A percentile compares a stretch with the other conserved stretches of the same genome.
These are phyloP conservation scores for Hypericum perforatum DNA, from an alignment of 345 rosid species.

Conservation along the genomic window DNA sequence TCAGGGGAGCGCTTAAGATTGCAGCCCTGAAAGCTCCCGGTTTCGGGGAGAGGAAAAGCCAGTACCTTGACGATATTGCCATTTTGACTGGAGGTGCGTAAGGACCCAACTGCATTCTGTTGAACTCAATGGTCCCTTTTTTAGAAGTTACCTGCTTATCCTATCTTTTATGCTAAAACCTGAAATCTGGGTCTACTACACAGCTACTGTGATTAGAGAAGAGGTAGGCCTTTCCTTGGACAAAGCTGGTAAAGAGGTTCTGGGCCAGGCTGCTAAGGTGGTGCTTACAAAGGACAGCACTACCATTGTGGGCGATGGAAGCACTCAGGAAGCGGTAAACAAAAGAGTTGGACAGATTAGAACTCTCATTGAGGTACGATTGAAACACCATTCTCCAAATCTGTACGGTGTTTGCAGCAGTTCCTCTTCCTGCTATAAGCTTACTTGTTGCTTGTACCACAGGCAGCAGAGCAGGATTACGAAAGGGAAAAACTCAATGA, in stretches of 20 bases:
- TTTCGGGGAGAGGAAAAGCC: slow-evolving; percentile 47
- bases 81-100: slow-evolving; percentile 72
- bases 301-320: slow-evolving; percentile 94
- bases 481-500: slow-evolving; percentile 90
- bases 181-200: background rate
- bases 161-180: background rate
- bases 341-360: slow-evolving; percentile 86
- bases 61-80: slow-evolving; percentile 97
- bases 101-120: background rate
- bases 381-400: background rate
- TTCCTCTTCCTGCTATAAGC: background rate
- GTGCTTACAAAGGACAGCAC: slow-evolving; percentile 90
- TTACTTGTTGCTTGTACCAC: slow-evolving; percentile 8
- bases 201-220: slow-evolving; percentile 87
- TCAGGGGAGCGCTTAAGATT: slow-evolving; percentile 4
- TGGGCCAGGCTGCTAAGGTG: slow-evolving; percentile 83
- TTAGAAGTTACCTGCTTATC: background rate
- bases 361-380: slow-evolving; percentile 72
- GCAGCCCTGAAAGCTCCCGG: slow-evolving; percentile 10
- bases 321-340: slow-evolving; percentile 86
- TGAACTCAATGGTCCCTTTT: background rate
- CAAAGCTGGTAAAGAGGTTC: slow-evolving; percentile 84
- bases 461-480: slow-evolving; percentile 91
- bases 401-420: too few species aligned
- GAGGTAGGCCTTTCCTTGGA: slow-evolving; percentile 94